Base-by-base conservation (phyloP, 495 filamentous ascomycete species). In the Staphylotrichum longicolle region DNA sequence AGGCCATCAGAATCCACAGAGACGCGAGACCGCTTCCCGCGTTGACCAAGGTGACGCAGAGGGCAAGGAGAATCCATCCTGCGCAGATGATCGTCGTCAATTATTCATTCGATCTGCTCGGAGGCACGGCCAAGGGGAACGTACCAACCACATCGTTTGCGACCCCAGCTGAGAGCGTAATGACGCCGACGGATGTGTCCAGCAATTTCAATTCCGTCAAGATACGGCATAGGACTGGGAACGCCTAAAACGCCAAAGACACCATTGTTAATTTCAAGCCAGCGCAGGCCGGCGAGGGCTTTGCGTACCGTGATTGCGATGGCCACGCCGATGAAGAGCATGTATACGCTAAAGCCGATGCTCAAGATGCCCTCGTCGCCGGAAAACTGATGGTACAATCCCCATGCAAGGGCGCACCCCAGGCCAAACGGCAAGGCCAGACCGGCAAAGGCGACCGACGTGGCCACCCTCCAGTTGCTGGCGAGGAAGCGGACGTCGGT, bases 41-140 rank as follows among this genome's bases (percentile, higher is more conserved):
- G 66, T 97, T 97, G 52, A 96, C 93, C 45, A 97, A 76, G 2
- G 92, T 90, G 41, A 97, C 92, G 66, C 91, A 96, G 40, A 97
- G 84, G 2, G 93, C 93, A 4, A 97, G 86, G 40, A 97, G 77
- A 65, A 97, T 86, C 93, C 93, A 97, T 48, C 93, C 93, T 45
- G 37, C 2, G 37, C 20, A 27, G 20, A 27, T 27, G 20, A 27
- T 27, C 20, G 20, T 27, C 20, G 20, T 27, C 20, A 27, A 27
- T 27, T 27, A 27, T 27, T 27, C 20, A 27, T 27, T 27, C 1
- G 0, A 0, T 27, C 1, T 27, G 20, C 20, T 27, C 20, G 20
- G 20, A 27, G 20, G 20, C 20, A 27, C 1, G 20, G 20, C 20
- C 20, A 27, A 27, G 20, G 20, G 20, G 20, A 3, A 39, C 37